Conservation (phyloP, 23 red algal genomes). For the Pyropia haitanensis region DNA sequence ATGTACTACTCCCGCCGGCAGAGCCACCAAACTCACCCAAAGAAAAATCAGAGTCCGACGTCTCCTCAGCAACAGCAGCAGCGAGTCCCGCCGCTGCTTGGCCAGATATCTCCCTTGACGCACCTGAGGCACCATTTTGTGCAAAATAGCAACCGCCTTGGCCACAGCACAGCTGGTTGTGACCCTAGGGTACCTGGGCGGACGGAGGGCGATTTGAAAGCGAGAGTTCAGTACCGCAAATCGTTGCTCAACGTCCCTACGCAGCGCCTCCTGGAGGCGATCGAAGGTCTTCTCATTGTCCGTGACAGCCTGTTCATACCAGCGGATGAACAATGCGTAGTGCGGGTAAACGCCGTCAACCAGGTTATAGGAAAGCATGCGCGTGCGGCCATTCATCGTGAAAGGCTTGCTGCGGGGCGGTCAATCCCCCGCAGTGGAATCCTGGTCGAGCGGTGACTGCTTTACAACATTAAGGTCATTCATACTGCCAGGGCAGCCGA, state of each 20-base stretch:
- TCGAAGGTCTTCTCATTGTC: conserved; percentile 7
- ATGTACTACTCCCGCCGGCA: too few species aligned
- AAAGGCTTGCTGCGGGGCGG: conserved; percentile 5
- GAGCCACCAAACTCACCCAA: too few species aligned
- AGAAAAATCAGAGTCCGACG: too few species aligned
- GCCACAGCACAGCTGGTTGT: too few species aligned
- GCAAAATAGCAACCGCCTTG: too few species aligned
- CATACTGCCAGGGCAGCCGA: not conserved
- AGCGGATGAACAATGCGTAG: conserved; percentile 21
- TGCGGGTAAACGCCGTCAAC: conserved; percentile 29
- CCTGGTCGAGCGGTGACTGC: too few species aligned
- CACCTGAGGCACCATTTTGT: too few species aligned
- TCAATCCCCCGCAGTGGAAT: too few species aligned
- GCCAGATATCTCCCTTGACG: too few species aligned
- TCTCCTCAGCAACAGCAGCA: too few species aligned
- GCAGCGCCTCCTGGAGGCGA: conserved; percentile 16
- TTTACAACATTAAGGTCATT: conserved; percentile 7
- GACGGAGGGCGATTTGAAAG: conserved; percentile 5
- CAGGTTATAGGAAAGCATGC: conserved; percentile 16
- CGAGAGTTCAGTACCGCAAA: conserved; percentile 13
- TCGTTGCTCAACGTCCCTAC: conserved; percentile 16
- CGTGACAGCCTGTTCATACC: not conserved
- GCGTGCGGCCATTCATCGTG: conserved; percentile 6
- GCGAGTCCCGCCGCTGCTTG: too few species aligned
- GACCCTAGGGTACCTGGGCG: too few species aligned